Percentiles rank a stretch among this genome's conserved stretches.
These are phyloP conservation scores for Golubevia sp. DNA, from an alignment of 1,284 basidiomycete genomes.

Conservation along the genomic window DNA sequence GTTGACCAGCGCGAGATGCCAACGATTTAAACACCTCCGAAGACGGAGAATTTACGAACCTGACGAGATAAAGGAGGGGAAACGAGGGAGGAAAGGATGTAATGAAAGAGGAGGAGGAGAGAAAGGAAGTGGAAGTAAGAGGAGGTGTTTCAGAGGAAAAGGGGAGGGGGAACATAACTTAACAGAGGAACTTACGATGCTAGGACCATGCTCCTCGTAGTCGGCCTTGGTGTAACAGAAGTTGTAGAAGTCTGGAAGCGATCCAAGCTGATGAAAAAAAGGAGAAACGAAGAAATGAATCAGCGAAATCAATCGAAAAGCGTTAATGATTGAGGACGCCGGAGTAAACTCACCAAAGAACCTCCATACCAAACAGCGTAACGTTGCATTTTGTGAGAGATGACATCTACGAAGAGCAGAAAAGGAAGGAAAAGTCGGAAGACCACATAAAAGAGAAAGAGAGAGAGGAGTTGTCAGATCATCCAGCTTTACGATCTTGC, in stretches of 20 bases:
- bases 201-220: constrained; percentile 95
- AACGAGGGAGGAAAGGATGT: not conserved
- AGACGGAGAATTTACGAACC: constrained; percentile 46
- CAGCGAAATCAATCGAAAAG: not conserved
- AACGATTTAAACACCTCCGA: constrained; percentile 39
- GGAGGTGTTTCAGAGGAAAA: not conserved
- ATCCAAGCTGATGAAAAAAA: constrained; percentile 16
- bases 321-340: too few species aligned
- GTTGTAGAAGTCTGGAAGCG: constrained; percentile 92
- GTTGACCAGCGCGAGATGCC: too few species aligned
- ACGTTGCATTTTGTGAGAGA: constrained; percentile 95
- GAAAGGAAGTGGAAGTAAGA: not conserved
- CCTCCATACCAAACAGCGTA: constrained; percentile 99
- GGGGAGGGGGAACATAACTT: constrained; percentile 1
- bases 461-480: too few species aligned
- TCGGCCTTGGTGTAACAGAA: constrained; percentile 96
- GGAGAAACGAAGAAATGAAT: not conserved
- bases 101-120: not conserved
- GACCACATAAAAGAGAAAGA: too few species aligned
- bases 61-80: too few species aligned
- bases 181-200: constrained; percentile 68
- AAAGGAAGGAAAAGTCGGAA: too few species aligned
- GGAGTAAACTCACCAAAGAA: constrained; percentile 69
- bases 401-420: constrained; percentile 70
- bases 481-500: too few species aligned